phyloP scores from a whole-genome alignment of 176 grass and related monocot genomes.

The Eremochloa ophiuroides region DNA sequence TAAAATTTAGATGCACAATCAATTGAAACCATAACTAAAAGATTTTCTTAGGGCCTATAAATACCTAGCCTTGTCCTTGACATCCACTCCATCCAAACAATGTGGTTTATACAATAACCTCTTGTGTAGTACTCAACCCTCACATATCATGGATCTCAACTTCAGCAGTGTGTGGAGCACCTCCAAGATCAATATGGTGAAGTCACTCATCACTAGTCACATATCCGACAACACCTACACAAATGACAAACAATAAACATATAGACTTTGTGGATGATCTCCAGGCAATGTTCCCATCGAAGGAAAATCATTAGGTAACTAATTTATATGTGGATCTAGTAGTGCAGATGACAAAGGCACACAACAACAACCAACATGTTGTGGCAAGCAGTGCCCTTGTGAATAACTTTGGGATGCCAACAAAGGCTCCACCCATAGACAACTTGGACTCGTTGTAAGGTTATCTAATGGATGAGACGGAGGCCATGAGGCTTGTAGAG shows the following conservation, averaged over 20 bases:
- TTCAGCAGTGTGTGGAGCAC: background rate
- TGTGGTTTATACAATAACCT: background rate
- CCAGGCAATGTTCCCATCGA: conserved; percentile 8
- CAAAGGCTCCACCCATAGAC: background rate
- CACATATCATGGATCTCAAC: background rate
- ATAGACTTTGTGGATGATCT: background rate
- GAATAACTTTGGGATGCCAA: background rate
- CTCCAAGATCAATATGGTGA: background rate
- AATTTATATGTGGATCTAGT: conserved; percentile 10
- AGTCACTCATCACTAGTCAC: background rate
- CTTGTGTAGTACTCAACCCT: background rate
- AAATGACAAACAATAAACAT: background rate
- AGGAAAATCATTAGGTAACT: background rate
- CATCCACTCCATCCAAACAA: background rate
- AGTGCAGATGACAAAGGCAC: background rate
- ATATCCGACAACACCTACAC: background rate
- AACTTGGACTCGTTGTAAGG: background rate
- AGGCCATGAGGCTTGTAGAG: background rate
- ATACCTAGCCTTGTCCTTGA: background rate
- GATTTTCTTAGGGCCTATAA: background rate
- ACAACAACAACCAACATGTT: background rate
- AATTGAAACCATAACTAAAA: background rate
- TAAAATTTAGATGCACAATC: background rate
- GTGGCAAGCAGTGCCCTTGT: background rate
- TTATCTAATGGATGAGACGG: background rate